Evolutionary conservation across 1,284 basidiomycete species (phyloP), one percentile per base, ranked within the genome.

Genomic region (Apiotrichum mycotoxinovorans): DNA sequence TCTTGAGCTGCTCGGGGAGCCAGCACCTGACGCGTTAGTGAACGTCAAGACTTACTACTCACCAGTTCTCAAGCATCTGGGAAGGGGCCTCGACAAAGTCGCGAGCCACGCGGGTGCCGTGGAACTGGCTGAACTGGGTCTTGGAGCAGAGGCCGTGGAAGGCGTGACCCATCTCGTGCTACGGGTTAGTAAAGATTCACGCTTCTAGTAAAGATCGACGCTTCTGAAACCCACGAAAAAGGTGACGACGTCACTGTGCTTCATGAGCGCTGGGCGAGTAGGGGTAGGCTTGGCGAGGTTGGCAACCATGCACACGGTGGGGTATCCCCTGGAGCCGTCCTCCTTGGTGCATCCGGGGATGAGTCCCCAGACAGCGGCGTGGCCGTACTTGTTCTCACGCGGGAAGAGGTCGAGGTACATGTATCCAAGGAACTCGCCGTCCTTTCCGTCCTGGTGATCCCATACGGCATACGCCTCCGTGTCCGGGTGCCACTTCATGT

Each of bases 21-120:
- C 57, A 62, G 60, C 60, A 62, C 40, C 47, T 49, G 34, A 23
- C 7, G 15, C 18, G 44, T 46, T 20, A 40, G 38, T 11, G 35
- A 18, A 15, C 7, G 14, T 40, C 22, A 15, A 51, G 27, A 20
- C 37, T 41, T 5, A 15, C 7, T 17, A 35, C 45, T 4, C 23
- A 27, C 90, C 89, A 93, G 70, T 92, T 90, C 77, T 93, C 91
- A 58, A 92, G 79, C 90, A 92, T 91, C 77, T 92, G 89, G 20
- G 85, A 87, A 0, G 89, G 90, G 0, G 88, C 88, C 75, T 91
- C 89, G 8, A 89, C 89, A 64, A 92, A 93, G 76, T 93, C 90
- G 17, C 86, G 48, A 0, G 60, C 57, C 30, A 62, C 61, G 34
- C 37, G 34, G 72, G 87, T 89, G 9, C 89, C 88, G 64, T 90